A percentile compares a stretch with the other conserved stretches of the same genome.
Conservation (phyloP, 768 basidiomycete genomes). For the Leccinum obscurum region DNA sequence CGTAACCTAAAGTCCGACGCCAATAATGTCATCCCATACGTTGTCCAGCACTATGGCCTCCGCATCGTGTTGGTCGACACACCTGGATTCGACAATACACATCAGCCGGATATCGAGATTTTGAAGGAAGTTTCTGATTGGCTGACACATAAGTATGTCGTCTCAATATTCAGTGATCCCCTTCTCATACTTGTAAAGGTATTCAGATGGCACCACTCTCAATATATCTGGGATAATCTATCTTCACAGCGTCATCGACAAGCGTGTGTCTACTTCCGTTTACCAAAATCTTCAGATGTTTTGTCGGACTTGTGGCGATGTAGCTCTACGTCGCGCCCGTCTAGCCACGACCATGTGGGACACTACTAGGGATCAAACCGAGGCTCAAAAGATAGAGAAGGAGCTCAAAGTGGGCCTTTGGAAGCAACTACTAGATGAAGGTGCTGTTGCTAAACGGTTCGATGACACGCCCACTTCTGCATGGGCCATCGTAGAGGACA, state of each 20-base stretch:
- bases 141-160: constrained; percentile 18
- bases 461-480: no score
- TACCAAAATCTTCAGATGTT: constrained; percentile 34
- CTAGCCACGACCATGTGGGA: no score
- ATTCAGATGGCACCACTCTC: no score
- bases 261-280: constrained; percentile 31
- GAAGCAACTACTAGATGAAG: no score
- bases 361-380: no score
- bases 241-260: constrained; percentile 36
- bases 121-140: constrained; percentile 1
- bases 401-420: no score
- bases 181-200: neutral
- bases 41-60: neutral
- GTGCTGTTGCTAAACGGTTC: no score
- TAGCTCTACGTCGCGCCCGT: no score
- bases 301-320: constrained; percentile 12
- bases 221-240: constrained; percentile 32
- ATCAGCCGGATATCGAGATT: neutral
- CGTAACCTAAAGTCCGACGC: no score
- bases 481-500: no score
- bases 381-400: no score
- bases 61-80: neutral
- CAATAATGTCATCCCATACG: no score
- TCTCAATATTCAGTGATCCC: neutral
- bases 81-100: neutral